Evolutionary conservation across 1,284 basidiomycete genomes (phyloP), one percentile per base, ranked within the genome.

Genomic region (Papiliotrema nemorosa): DNA sequence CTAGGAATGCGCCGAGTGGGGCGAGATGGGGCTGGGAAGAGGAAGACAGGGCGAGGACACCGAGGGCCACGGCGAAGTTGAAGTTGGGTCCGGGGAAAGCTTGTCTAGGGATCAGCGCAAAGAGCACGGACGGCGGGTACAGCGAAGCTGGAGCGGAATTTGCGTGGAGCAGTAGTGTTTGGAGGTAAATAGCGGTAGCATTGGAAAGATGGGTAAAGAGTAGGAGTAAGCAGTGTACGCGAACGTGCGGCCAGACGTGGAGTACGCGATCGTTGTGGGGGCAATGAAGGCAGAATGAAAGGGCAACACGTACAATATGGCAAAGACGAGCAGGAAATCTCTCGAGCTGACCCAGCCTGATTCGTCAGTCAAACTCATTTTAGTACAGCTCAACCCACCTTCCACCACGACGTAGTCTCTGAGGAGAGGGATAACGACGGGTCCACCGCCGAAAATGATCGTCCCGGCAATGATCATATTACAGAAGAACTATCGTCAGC

Each of bases 401-500:
- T 77, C 76, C 12, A 78, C 75, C 16, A 83, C 81, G 3, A 79
- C 78, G 60, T 83, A 84, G 48, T 78, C 77, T 16, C 79, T 73
- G 9, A 83, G 69, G 3, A 83, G 74, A 2, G 81, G 81, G 52
- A 82, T 80, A 31, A 83, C 81, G 9, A 83, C 82, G 0, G 82
- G 82, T 20, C 82, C 82, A 7, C 81, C 82, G 18, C 82, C 81
- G 59, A 82, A 81, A 53, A 81, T 81, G 63, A 82, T 80, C 7
- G 80, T 78, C 7, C 78, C 78, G 1, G 77, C 77, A 21, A 78
- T 63, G 46, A 76, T 57, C 67, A 79, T 72, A 54, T 77, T 78
- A n/a, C 64, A 70, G 60, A 78, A 76, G 55, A 79, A 75, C 47
- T 63, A 16, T 9, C 10, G 16, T 33, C 16, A 33, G 31, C n/a